Evolutionary conservation across 2,329 filamentous ascomycete genomes (phyloP).

Genomic region (Monilinia fructigena): DNA sequence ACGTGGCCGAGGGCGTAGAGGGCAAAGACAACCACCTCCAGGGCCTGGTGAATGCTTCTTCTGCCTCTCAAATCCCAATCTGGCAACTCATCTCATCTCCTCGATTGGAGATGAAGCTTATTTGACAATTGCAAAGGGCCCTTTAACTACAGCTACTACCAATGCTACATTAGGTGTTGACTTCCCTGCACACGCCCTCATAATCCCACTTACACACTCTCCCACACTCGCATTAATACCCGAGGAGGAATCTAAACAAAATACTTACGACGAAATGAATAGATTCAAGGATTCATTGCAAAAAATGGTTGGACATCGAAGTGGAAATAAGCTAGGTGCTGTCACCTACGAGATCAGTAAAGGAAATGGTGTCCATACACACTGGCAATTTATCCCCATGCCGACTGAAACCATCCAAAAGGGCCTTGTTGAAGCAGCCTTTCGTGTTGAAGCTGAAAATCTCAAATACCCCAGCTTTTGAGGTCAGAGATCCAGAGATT

Average conservation of each 20-base stretch:
- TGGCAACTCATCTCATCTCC: constrained; percentile 84
- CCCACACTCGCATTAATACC: constrained; percentile 71
- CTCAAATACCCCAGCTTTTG: constrained; percentile 52
- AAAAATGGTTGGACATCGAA: constrained; percentile 66
- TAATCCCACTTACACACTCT: constrained; percentile 82
- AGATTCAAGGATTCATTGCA: constrained; percentile 76
- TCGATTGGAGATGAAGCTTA: constrained; percentile 87
- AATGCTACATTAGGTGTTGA: constrained; percentile 63
- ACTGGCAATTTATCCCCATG: constrained; percentile 91
- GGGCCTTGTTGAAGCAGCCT: constrained; percentile 81
- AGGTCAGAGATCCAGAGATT: constrained; percentile 50
- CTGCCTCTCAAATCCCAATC: constrained; percentile 82
- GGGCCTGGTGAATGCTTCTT: constrained; percentile 88
- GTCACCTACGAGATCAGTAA: constrained; percentile 94
- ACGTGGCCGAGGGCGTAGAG: constrained; percentile 48
- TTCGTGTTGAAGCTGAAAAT: constrained; percentile 86
- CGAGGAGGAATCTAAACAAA: constrained; percentile 48
- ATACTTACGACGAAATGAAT: constrained; percentile 76
- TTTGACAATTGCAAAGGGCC: constrained; percentile 88
- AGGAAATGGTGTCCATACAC: constrained; percentile 75
- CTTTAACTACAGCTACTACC: constrained; percentile 69
- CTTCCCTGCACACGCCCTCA: constrained; percentile 84
- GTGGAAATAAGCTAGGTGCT: constrained; percentile 63
- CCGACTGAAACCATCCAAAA: constrained; percentile 64
- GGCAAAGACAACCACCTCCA: constrained; percentile 55